Evolutionary conservation across 345 rosid species (phyloP).

Genomic region (Salix arbutifolia): DNA sequence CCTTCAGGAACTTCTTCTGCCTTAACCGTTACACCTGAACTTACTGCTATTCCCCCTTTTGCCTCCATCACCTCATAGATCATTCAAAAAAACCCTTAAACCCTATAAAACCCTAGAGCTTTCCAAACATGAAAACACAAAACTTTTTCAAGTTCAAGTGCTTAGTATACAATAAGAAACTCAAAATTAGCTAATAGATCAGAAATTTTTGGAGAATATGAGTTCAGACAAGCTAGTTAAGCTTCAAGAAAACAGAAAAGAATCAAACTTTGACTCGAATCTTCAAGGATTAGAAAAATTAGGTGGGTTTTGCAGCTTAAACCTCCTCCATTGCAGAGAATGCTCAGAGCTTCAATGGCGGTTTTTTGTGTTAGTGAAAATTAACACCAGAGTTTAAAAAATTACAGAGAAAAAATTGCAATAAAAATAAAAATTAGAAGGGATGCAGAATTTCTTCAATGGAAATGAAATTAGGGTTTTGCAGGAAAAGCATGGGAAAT

Average conservation of each 20-base stretch:
- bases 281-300: constrained; percentile 14
- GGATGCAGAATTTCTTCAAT: constrained; percentile 40
- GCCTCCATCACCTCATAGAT: constrained; percentile 55
- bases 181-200: not conserved
- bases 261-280: constrained; percentile 10
- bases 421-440: not conserved
- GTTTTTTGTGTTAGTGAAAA: constrained; percentile 20
- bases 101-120: constrained; percentile 28
- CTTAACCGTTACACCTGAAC: constrained; percentile 37
- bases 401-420: constrained; percentile 33
- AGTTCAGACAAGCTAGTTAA: constrained; percentile 16
- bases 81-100: constrained; percentile 28
- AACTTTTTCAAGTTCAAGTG: constrained; percentile 18
- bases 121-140: constrained; percentile 24
- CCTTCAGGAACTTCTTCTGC: constrained; percentile 49
- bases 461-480: constrained; percentile 75
- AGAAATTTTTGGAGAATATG: constrained; percentile 11
- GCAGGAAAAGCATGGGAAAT: constrained; percentile 39
- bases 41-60: constrained; percentile 42
- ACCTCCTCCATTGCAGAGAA: constrained; percentile 44
- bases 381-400: constrained; percentile 20
- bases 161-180: not conserved
- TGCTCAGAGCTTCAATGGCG: constrained; percentile 44
- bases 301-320: constrained; percentile 16
- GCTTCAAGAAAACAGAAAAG: constrained; percentile 1